Conservation (phyloP, 805 yeast species). For the Hanseniaspora lindneri region DNA sequence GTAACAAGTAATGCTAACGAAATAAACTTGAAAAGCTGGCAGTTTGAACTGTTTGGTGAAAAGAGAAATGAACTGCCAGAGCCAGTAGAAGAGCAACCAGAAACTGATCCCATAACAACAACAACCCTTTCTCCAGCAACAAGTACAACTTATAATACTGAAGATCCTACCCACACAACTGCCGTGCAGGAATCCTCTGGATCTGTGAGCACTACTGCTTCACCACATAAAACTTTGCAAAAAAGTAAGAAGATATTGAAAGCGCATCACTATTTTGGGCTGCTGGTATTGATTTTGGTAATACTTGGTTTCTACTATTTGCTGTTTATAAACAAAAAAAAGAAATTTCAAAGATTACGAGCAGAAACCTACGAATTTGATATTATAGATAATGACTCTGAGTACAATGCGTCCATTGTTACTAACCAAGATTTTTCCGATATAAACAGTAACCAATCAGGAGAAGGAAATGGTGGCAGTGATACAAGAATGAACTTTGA, state of each 20-base stretch:
- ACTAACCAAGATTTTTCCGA: not conserved
- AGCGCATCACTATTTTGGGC: slow-evolving; percentile 9
- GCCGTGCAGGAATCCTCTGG: too few relatives aligned
- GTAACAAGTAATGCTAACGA: slow-evolving; percentile 32
- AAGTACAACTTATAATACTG: not conserved
- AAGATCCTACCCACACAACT: too few relatives aligned
- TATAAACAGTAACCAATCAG: too few relatives aligned
- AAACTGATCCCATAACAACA: not conserved
- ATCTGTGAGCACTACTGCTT: too few relatives aligned
- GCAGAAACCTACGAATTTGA: slow-evolving; percentile 68
- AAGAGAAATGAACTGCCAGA: slow-evolving; percentile 25
- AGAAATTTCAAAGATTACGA: slow-evolving; percentile 43
- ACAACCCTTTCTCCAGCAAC: not conserved
- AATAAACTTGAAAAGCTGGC: slow-evolving; percentile 52
- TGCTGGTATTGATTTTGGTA: slow-evolving; percentile 23
- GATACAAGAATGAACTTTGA: not conserved
- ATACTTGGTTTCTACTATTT: slow-evolving; percentile 35
- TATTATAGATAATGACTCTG: slow-evolving; percentile 54
- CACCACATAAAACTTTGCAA: slow-evolving; percentile 8
- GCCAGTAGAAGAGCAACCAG: not conserved
- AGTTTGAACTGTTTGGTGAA: slow-evolving; percentile 72
- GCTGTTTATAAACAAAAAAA: slow-evolving; percentile 34
- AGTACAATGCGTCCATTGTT: slow-evolving; percentile 14
- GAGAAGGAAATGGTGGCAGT: not conserved
- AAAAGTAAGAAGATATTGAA: slow-evolving; percentile 5